A percentile compares a stretch with the other conserved stretches of the same genome.
Conservation (phyloP, 2,329 filamentous ascomycete species). For the Lecanicillium sp. region DNA sequence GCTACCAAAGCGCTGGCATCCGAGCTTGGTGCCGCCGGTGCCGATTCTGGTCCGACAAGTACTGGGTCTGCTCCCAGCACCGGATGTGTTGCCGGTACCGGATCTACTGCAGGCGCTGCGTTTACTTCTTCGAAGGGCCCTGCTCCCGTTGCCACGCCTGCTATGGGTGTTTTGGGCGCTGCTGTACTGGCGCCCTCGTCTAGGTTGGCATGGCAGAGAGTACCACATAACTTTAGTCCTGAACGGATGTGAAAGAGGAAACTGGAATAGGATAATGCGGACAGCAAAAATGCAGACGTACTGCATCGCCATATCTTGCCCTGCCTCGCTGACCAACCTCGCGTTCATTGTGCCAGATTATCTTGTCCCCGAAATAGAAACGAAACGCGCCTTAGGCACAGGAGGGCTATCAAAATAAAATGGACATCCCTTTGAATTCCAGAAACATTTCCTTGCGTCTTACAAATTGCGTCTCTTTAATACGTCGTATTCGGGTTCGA, state of each 20-base stretch:
- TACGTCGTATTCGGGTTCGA: neutral
- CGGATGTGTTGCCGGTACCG: neutral
- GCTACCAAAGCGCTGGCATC: conserved; percentile 12
- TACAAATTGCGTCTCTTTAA: neutral
- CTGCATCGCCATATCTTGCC: too few relatives aligned
- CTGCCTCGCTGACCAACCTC: too few relatives aligned
- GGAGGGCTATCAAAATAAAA: too few relatives aligned
- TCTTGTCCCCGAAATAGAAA: too few relatives aligned
- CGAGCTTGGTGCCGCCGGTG: conserved; percentile 5
- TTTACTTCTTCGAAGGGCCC: conserved; percentile 7
- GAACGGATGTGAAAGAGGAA: too few relatives aligned
- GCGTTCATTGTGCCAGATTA: too few relatives aligned
- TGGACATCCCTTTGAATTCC: too few relatives aligned
- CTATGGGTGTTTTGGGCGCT: conserved; percentile 8
- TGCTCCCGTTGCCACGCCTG: conserved; percentile 8
- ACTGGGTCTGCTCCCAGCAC: conserved; percentile 2
- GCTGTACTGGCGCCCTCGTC: conserved; percentile 6
- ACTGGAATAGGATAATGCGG: too few relatives aligned
- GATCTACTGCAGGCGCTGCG: conserved; percentile 6
- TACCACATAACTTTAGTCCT: too few relatives aligned
- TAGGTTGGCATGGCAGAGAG: neutral
- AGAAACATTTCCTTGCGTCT: neutral
- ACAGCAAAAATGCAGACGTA: too few relatives aligned
- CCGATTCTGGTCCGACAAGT: neutral
- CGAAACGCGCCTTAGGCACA: too few relatives aligned